Evolutionary conservation across 495 filamentous ascomycete genomes (phyloP), one percentile per base, ranked within the genome.

Genomic region (Evernia prunastri): DNA sequence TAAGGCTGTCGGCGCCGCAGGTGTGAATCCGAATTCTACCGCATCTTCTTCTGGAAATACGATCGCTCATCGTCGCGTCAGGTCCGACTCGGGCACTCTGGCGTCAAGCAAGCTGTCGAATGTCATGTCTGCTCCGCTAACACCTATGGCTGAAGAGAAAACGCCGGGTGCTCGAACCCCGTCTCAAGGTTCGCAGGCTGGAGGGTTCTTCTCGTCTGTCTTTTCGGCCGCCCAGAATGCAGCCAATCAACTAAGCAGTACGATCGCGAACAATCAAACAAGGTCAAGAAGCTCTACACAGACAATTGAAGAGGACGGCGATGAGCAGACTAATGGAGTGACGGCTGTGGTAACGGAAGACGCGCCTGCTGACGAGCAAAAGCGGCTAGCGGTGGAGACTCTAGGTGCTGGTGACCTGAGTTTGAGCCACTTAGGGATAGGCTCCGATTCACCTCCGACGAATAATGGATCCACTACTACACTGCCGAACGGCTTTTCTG

Each of bases 151-250:
- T 40, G 86, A 89, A 66, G 86, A 89, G 15, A 86, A 82, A 65
- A 77, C 80, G 1, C 74, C 82, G 11, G 77, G 74, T 29, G 71
- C 72, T 9, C 75, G 74, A 60, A 68, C 69, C n/a, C 56, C 73
- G 2, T 71, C 72, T 59, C 79, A 79, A 56, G 81, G 73, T 67
- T 72, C 59, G 63, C 81, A 80, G 15, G 81, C 73, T 11, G 73
- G 73, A 15, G 90, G 92, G 0, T 98, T 98, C 74, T 98, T 98
- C 74, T 93, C 90, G 10, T 89, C 87, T 20, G 88, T 97, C 71
- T 90, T 98, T 69, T 91, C 91, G 37, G 93, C 87, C 36, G 92
- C 93, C 20, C 94, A 97, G 71, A 97, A 89, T 76, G 93, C 95
- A 45, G 93, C 94, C n/a, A 91, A 84, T 67, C 86, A 85, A 3